A percentile compares a stretch with the other conserved stretches of the same genome.
phyloP scores from a whole-genome alignment of 768 basidiomycete species.

The Peribolospora baueri region DNA sequence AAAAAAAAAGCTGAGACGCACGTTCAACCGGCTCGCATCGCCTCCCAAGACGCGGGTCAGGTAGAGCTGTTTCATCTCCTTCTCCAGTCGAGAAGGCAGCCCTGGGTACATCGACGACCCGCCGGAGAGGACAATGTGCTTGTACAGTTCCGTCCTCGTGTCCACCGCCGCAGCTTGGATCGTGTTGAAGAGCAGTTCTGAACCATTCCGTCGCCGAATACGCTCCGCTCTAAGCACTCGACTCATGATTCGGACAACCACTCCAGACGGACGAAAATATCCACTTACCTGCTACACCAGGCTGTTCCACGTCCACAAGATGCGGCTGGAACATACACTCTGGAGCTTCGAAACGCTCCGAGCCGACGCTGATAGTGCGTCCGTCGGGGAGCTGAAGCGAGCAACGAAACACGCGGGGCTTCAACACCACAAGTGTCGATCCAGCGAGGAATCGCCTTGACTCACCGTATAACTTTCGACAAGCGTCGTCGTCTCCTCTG shows the following conservation, averaged over 20 bases:
- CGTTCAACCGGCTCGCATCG: constrained; percentile 61
- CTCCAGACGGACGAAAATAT: not conserved
- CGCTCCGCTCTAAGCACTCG: not conserved
- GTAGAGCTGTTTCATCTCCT: constrained; percentile 99
- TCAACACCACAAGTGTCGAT: not conserved
- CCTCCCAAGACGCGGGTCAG: constrained; percentile 66
- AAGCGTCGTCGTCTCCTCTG: constrained; percentile 86
- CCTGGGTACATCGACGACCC: constrained; percentile 99
- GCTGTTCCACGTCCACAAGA: constrained; percentile 87
- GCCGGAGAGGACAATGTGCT: constrained; percentile 90
- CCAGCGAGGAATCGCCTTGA: not conserved
- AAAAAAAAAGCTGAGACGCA: constrained; percentile 23
- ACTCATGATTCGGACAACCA: no score
- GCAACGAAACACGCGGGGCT: not conserved
- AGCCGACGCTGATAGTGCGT: constrained; percentile 85
- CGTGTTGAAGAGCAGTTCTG: constrained; percentile 90
- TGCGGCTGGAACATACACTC: constrained; percentile 99
- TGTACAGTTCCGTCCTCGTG: constrained; percentile 71
- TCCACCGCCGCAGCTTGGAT: constrained; percentile 82
- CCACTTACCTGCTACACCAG: constrained; percentile 63
- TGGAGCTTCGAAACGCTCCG: constrained; percentile 93
- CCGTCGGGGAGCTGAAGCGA: constrained; percentile 63
- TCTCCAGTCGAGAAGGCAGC: constrained; percentile 82
- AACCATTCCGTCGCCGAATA: not conserved
- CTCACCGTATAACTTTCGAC: constrained; percentile 87